Evolutionary conservation across 208 protist species (phyloP).

Genomic region (Leishmania lainsoni): DNA sequence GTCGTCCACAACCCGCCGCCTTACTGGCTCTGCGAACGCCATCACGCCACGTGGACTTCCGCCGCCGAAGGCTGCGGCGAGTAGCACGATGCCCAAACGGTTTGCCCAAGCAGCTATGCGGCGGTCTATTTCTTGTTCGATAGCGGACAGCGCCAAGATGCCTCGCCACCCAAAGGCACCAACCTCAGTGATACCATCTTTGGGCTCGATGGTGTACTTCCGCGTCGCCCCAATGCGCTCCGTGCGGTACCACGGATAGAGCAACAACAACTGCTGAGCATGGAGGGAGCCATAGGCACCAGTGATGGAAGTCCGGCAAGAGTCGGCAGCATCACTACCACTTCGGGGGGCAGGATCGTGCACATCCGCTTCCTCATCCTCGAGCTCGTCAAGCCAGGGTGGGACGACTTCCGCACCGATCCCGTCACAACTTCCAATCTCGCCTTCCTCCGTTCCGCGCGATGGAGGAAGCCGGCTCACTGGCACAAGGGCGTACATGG

Average conservation of each 20-base stretch:
- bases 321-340: background rate
- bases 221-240: conserved; percentile 10
- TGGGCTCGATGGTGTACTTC: background rate
- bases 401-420: background rate
- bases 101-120: conserved; percentile 17
- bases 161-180: conserved; percentile 8
- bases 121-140: conserved; percentile 13
- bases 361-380: background rate
- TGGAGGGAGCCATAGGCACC: background rate
- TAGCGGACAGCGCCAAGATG: background rate
- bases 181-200: background rate
- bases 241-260: conserved; percentile 31
- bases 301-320: background rate
- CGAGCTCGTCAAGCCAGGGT: background rate
- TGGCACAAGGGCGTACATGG: conserved; percentile 36
- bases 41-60: conserved; percentile 20
- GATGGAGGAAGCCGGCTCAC: conserved; percentile 13
- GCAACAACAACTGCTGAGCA: background rate
- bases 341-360: background rate
- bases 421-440: background rate
- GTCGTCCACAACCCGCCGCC: background rate
- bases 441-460: background rate
- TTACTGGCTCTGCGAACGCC: background rate
- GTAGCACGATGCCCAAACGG: conserved; percentile 29
- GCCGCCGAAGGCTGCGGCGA: conserved; percentile 27